Base-by-base conservation (phyloP, 768 basidiomycete species). In the Lactifluus pinguis region DNA sequence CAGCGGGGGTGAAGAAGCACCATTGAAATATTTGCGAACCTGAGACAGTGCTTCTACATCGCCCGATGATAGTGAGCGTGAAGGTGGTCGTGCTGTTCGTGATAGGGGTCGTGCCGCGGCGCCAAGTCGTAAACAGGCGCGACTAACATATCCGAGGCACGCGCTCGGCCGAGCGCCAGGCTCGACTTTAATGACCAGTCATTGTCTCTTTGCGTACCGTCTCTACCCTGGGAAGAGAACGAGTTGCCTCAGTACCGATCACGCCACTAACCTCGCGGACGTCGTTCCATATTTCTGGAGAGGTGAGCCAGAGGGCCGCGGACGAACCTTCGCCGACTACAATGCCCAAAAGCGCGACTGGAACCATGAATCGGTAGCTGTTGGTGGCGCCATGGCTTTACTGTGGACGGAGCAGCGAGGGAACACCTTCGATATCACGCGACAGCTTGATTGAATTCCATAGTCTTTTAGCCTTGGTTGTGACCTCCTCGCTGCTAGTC, bases 251-350 rank as follows among this genome's bases (percentile, higher is more conserved):
- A 29, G 76, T 74, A 58, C 76, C 77, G 51, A 80, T 76, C 60
- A 82, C 77, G 57, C 81, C 77, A 17, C 80, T 76, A 48, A 85
- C 76, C 8, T 77, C 71, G 59, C 82, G 79, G 21, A 95, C 87
- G 71, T 98, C 87, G 64, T 82, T 82, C 97, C 95, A 99, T 99
- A 98, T 67, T 98, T 92, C 72, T 98, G 95, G 39, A 98, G 77
- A 56, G 97, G 79, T 6, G 95, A 98, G 32, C 97, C 97, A n/a
- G n/a, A n/a, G n/a, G n/a, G n/a, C n/a, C n/a, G n/a, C 97, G 25
- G 94, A 98, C 71, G 94, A 97, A 62, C 97, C 97, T 70, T 97
- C 97, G 78, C 98, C 97, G 73, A 99, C 92, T 64, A 98, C 94
- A 61, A 98, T 82, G 61, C 92, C 93, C 73, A 92, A 95, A 68